These are phyloP conservation scores for Nicotiana tabacum DNA, from an alignment of 257 asterid species.

Conservation along the genomic window DNA sequence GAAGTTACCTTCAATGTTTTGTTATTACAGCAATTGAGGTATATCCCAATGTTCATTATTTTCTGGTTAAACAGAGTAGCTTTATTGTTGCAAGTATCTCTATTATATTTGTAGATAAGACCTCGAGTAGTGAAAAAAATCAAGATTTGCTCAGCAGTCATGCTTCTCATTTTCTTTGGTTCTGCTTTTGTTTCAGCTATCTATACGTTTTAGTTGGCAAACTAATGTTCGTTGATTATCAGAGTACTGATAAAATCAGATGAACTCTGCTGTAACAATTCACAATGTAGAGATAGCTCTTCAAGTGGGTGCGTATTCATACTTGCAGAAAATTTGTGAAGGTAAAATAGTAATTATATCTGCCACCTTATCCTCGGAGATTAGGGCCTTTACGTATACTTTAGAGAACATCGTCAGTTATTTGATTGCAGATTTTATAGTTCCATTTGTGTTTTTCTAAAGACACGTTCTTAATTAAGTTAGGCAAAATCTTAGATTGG, in stretches of 20 bases:
- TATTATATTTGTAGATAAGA: not conserved
- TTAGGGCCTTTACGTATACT: not conserved
- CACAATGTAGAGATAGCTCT: not conserved
- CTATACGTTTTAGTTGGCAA: not conserved
- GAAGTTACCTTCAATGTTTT: not conserved
- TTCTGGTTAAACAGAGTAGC: not conserved
- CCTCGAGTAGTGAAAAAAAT: slow-evolving; percentile 3
- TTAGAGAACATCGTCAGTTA: not conserved
- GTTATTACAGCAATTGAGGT: slow-evolving; percentile 4
- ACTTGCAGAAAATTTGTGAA: not conserved
- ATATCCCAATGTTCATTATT: not conserved
- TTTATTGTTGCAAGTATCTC: not conserved
- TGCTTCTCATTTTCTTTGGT: not conserved
- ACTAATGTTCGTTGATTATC: not conserved
- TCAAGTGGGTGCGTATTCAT: not conserved
- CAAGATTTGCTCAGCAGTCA: not conserved
- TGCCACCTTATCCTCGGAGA: not conserved
- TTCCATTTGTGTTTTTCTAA: not conserved
- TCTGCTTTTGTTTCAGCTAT: not conserved
- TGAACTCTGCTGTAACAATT: not conserved
- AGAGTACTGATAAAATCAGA: not conserved
- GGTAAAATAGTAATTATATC: not conserved
- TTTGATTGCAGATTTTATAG: not conserved
- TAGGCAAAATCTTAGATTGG: not conserved
- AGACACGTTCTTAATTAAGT: not conserved